Evolutionary conservation across 768 basidiomycete genomes (phyloP).

Genomic region (Trametes meyenii): DNA sequence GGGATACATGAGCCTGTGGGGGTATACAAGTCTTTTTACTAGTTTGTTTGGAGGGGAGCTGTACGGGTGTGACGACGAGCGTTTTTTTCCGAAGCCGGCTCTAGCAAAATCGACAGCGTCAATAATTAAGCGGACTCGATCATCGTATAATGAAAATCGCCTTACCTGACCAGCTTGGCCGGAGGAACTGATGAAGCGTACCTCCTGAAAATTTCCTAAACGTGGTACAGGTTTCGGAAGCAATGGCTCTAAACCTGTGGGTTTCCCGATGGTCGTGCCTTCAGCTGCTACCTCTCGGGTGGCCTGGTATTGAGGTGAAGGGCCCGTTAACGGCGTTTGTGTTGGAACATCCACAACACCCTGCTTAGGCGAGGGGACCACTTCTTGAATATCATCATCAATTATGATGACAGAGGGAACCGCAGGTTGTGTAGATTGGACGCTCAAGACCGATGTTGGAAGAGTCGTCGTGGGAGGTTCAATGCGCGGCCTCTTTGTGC

Average conservation of each 20-base stretch:
- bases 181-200: too few species aligned
- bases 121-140: not conserved
- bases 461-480: not conserved
- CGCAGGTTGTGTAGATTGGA: not conserved
- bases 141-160: too few species aligned
- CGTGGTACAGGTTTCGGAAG: too few species aligned
- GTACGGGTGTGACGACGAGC: not conserved
- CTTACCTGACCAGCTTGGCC: too few species aligned
- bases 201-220: too few species aligned
- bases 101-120: not conserved
- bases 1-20: not conserved
- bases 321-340: not conserved
- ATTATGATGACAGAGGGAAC: not conserved
- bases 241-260: too few species aligned
- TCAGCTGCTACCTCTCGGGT: too few species aligned
- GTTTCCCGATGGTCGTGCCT: too few species aligned
- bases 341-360: too few species aligned
- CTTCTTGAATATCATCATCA: slow-evolving; percentile 1
- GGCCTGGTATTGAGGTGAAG: too few species aligned
- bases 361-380: not conserved
- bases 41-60: not conserved
- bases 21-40: not conserved
- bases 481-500: slow-evolving; percentile 13
- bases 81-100: not conserved
- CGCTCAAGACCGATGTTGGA: not conserved